phyloP scores from a whole-genome alignment of 257 asterid genomes.

The Orobanche coerulescens region DNA sequence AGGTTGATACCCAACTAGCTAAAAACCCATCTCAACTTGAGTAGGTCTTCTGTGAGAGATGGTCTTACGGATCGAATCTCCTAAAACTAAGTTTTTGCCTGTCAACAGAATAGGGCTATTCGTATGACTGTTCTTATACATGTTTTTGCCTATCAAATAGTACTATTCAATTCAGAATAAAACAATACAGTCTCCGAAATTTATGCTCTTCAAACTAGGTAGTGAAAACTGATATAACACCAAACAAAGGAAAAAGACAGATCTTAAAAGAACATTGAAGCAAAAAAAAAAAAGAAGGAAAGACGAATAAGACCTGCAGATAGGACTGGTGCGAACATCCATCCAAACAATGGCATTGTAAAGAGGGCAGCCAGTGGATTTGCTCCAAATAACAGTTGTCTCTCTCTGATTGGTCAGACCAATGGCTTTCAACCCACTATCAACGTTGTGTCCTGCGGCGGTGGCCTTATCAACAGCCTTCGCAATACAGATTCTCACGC shows the following conservation, averaged over 20 bases:
- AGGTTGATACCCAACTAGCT: not conserved
- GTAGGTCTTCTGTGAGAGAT: no score
- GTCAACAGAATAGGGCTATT: no score
- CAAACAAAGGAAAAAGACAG: not conserved
- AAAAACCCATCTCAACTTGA: not conserved
- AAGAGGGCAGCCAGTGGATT: conserved; percentile 85
- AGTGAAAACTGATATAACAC: not conserved
- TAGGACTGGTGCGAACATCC: conserved; percentile 85
- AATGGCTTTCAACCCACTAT: conserved; percentile 78
- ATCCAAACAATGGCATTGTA: conserved; percentile 96
- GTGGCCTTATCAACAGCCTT: conserved; percentile 88
- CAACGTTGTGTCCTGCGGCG: conserved; percentile 74
- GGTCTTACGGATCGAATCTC: no score
- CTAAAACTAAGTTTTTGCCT: no score
- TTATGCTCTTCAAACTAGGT: not conserved
- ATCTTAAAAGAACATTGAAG: not conserved
- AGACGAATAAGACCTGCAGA: conserved; percentile 61
- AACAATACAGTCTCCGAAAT: not conserved
- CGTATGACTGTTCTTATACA: no score
- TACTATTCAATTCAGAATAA: not conserved
- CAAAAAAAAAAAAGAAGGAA: not conserved
- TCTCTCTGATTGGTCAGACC: conserved; percentile 98
- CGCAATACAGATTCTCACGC: conserved; percentile 64
- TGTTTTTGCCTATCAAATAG: no score
- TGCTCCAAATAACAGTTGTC: conserved; percentile 95